A percentile compares a stretch with the other conserved stretches of the same genome.
These are phyloP conservation scores for Penicillium atrosanguineum DNA, from an alignment of 495 filamentous ascomycete genomes.

Conservation along the genomic window DNA sequence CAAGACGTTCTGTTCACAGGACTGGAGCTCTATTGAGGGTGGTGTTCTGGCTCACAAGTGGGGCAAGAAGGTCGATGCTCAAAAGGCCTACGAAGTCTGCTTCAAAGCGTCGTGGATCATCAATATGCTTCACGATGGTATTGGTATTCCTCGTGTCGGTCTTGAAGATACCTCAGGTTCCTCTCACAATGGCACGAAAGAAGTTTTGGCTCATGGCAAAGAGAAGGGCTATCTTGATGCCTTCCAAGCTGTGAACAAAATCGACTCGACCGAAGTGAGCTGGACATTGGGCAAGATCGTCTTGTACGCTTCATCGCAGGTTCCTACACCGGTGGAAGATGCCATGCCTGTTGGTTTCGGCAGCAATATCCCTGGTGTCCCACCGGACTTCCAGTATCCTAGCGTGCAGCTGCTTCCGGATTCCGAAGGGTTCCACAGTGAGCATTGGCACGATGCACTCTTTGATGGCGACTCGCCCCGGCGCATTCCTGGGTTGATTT, in stretches of 20 bases:
- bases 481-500: slow-evolving; percentile 67
- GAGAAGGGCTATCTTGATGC: slow-evolving; percentile 80
- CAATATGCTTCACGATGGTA: slow-evolving; percentile 91
- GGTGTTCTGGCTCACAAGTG: slow-evolving; percentile 63
- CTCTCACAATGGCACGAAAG: slow-evolving; percentile 71
- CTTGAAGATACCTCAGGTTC: slow-evolving; percentile 58
- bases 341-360: slow-evolving; percentile 85
- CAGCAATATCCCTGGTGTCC: slow-evolving; percentile 66
- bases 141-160: slow-evolving; percentile 88
- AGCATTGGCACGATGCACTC: slow-evolving; percentile 73
- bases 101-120: slow-evolving; percentile 99
- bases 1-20: slow-evolving; percentile 76
- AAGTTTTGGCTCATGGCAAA: slow-evolving; percentile 64
- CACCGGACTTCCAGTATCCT: slow-evolving; percentile 80
- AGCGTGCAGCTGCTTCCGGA: slow-evolving; percentile 55
- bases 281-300: slow-evolving; percentile 98
- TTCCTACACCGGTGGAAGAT: slow-evolving; percentile 60
- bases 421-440: slow-evolving; percentile 49
- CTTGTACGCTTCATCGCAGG: slow-evolving; percentile 89
- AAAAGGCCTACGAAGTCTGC: slow-evolving; percentile 79
- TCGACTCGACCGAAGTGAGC: slow-evolving; percentile 89
- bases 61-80: slow-evolving; percentile 73
- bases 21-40: slow-evolving; percentile 72
- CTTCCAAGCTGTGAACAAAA: slow-evolving; percentile 92
- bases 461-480: slow-evolving; percentile 59